Conservation (phyloP, 768 basidiomycete genomes). For the Macrocybe gigantea region DNA sequence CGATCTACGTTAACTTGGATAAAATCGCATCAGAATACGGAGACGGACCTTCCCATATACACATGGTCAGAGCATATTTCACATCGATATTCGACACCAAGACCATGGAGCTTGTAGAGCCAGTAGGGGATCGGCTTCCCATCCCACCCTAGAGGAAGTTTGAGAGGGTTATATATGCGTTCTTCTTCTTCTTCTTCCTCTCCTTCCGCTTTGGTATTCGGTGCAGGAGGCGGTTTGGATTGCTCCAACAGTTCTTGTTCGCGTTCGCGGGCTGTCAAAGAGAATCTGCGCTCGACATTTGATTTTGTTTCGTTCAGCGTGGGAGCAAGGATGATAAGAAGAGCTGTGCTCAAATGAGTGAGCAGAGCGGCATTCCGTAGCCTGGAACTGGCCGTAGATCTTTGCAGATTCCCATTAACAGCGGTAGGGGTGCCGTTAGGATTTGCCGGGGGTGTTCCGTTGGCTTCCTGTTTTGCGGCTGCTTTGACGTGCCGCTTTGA, state of each 20-base stretch:
- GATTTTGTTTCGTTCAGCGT: conserved; percentile 87
- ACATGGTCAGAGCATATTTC: conserved; percentile 97
- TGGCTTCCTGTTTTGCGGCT: conserved; percentile 61
- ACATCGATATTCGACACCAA: conserved; percentile 97
- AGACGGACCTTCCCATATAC: conserved; percentile 85
- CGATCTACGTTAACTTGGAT: conserved; percentile 2
- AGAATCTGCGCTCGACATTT: conserved; percentile 94
- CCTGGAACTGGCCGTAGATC: conserved; percentile 33
- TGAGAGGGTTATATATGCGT: conserved; percentile 96
- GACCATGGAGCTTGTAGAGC: conserved; percentile 95
- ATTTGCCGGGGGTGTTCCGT: conserved; percentile 41
- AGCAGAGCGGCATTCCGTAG: conserved; percentile 62
- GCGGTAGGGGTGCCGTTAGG: conserved; percentile 46
- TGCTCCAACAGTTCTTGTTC: conserved; percentile 89
- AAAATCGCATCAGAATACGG: neutral
- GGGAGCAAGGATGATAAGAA: conserved; percentile 58
- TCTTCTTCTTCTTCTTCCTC: conserved; percentile 95
- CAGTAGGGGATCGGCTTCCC: conserved; percentile 99
- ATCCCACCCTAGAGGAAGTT: conserved; percentile 95
- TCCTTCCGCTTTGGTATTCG: conserved; percentile 39
- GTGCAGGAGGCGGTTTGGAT: conserved; percentile 42
- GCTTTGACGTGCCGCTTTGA: conserved; percentile 97
- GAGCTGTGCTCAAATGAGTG: conserved; percentile 62
- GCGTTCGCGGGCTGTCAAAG: conserved; percentile 94
- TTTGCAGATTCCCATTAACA: conserved; percentile 11